These are phyloP conservation scores for Dendrostoma leiphaemia DNA, from an alignment of 2,329 filamentous ascomycete species.

Conservation along the genomic window DNA sequence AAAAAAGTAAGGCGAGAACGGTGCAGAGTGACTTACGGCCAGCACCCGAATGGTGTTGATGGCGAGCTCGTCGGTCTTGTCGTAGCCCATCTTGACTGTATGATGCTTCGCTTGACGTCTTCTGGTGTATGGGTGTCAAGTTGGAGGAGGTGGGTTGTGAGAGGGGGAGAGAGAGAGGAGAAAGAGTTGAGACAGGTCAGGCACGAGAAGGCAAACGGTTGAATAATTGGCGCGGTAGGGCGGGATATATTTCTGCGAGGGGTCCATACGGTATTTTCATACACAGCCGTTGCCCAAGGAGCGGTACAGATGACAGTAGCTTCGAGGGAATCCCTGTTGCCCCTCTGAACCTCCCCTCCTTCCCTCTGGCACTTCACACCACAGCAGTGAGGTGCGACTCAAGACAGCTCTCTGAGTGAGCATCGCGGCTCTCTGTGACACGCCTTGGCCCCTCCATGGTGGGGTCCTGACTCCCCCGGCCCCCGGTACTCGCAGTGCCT, in stretches of 20 bases:
- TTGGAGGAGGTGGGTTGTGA: background rate
- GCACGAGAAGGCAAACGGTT: background rate
- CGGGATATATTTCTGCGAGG: conserved; percentile 2
- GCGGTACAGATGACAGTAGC: too few relatives aligned
- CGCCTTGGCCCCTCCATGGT: background rate
- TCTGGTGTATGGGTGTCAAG: conserved; percentile 18
- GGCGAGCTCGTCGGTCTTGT: conserved; percentile 81
- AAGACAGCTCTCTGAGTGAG: too few relatives aligned
- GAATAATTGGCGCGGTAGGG: background rate
- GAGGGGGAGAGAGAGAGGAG: conserved; percentile 13
- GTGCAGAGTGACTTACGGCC: conserved; percentile 66
- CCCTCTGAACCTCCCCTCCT: too few relatives aligned
- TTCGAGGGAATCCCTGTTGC: too few relatives aligned
- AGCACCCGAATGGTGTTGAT: conserved; percentile 98
- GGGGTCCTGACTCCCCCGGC: background rate
- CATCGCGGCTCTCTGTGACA: background rate
- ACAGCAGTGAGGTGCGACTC: background rate
- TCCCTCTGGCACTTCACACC: too few relatives aligned
- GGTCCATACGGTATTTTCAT: background rate
- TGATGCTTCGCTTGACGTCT: too few relatives aligned
- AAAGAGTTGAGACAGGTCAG: background rate
- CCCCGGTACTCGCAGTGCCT: background rate
- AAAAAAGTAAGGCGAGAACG: background rate
- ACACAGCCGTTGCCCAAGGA: background rate
- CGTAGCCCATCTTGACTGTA: conserved; percentile 78